A percentile compares a stretch with the other conserved stretches of the same genome.
phyloP scores from a whole-genome alignment of 2,329 filamentous ascomycete species.

The Penicillium olsonii region DNA sequence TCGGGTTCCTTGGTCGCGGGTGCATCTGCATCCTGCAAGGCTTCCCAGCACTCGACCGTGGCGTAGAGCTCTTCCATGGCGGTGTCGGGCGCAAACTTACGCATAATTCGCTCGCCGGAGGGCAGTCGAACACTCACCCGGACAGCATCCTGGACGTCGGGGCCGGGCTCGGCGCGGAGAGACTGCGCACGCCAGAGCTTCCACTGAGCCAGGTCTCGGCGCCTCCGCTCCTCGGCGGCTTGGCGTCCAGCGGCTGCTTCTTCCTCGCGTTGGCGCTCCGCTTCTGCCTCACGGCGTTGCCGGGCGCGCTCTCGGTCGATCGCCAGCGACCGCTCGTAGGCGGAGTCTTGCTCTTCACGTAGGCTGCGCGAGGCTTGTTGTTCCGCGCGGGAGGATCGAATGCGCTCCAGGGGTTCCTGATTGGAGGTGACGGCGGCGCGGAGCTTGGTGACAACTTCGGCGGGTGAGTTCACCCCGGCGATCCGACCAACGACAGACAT shows the following conservation, averaged over 20 bases:
- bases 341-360: slow-evolving; percentile 85
- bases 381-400: slow-evolving; percentile 74
- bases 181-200: slow-evolving; percentile 72
- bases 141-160: slow-evolving; percentile 67
- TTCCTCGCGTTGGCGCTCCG: slow-evolving; percentile 61
- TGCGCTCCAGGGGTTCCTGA: slow-evolving; percentile 70
- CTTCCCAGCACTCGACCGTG: slow-evolving; percentile 87
- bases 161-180: slow-evolving; percentile 67
- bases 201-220: slow-evolving; percentile 68
- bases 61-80: slow-evolving; percentile 88
- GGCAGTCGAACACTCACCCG: slow-evolving; percentile 66
- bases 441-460: slow-evolving; percentile 75
- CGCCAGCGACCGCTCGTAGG: slow-evolving; percentile 89
- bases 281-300: slow-evolving; percentile 73
- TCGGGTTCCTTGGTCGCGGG: slow-evolving; percentile 56
- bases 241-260: slow-evolving; percentile 66
- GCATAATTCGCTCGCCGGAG: slow-evolving; percentile 72
- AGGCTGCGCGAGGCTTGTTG: slow-evolving; percentile 80
- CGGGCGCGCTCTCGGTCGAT: slow-evolving; percentile 82
- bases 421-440: slow-evolving; percentile 73
- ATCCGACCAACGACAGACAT: slow-evolving; percentile 89
- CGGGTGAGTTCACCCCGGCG: slow-evolving; percentile 68
- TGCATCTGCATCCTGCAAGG: slow-evolving; percentile 50
- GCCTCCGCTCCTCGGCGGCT: slow-evolving; percentile 60
- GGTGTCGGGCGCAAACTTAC: slow-evolving; percentile 70